Evolutionary conservation across 2,329 filamentous ascomycete genomes (phyloP), one percentile per base, ranked within the genome.

Genomic region (Nemania diffusa): DNA sequence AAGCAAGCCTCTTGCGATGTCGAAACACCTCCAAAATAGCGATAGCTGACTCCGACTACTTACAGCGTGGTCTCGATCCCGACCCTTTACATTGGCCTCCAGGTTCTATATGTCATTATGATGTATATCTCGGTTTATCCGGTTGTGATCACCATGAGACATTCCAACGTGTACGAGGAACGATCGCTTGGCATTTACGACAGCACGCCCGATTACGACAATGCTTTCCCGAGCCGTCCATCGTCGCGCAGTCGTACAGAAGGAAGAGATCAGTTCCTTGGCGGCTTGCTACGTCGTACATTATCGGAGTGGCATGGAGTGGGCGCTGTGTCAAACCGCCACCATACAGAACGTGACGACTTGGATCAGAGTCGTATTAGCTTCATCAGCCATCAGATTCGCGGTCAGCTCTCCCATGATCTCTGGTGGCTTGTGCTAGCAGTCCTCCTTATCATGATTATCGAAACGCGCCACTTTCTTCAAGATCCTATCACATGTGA

Each of bases 141-240:
- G 0, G 79, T 85, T 22, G 81, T 82, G 42, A 83, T 86, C 64
- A 82, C 81, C 0, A 81, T 86, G 72, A 81, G 87, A 8, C 84
- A 86, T 71, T 87, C 86, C n/a, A 89, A 90, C 73, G 84, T 87
- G 27, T 90, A 90, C 72, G 87, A 90, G 77, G 87, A 89, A 71
- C 81, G 84, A 5, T 85, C 83, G 0, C 78, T 89, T 1, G 87
- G 86, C 0, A 81, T 86, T 5, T 83, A 85, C 68, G 70, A 70
- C 44, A 67, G 66, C 24, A 55, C 60, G 13, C 73, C 65, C n/a
- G 53, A 63, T 17, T 70, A 72, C 2, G 67, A 73, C 8, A 70
- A 75, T 44, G 27, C 62, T 20, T 56, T 51, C 13, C 53, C 68
- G 8, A 62, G 44, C 40, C 73, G 57, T 20, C 64, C 67, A 17